Conservation (phyloP, 2,329 filamentous ascomycete species). For the Pyrenochaeta sp. region DNA sequence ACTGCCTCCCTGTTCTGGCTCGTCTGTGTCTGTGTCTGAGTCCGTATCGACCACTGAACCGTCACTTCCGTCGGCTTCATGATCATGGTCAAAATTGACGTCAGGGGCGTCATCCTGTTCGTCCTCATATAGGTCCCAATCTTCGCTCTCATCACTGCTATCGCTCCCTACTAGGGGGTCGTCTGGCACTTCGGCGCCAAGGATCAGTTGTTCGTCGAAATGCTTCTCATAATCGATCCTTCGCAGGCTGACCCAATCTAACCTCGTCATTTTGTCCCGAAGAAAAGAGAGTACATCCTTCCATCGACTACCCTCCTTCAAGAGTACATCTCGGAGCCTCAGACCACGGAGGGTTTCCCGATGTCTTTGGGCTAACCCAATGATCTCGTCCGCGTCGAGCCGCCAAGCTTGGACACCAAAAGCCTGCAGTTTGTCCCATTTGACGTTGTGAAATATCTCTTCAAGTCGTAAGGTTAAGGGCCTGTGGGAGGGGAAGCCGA, state of each 20-base stretch:
- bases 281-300: conserved; percentile 66
- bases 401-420: conserved; percentile 73
- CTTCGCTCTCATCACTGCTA: conserved; percentile 51
- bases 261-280: conserved; percentile 62
- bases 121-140: conserved; percentile 46
- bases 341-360: conserved; percentile 65
- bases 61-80: conserved; percentile 45
- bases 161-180: conserved; percentile 55
- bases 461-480: conserved; percentile 67
- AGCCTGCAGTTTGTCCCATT: conserved; percentile 68
- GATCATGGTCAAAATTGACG: conserved; percentile 38
- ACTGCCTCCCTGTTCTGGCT: conserved; percentile 50
- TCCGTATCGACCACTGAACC: conserved; percentile 44
- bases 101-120: conserved; percentile 29
- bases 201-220: conserved; percentile 59
- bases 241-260: conserved; percentile 70
- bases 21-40: conserved; percentile 46
- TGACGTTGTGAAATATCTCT: conserved; percentile 68
- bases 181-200: conserved; percentile 60
- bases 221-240: conserved; percentile 67
- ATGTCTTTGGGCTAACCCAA: conserved; percentile 65
- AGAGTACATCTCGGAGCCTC: conserved; percentile 66
- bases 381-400: conserved; percentile 67
- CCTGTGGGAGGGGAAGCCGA: conserved; percentile 68
- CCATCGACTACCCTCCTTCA: conserved; percentile 69